Evolutionary conservation across 2,329 filamentous ascomycete genomes (phyloP), one percentile per base, ranked within the genome.

Genomic region (Magnaporthiopsis rhizophila): DNA sequence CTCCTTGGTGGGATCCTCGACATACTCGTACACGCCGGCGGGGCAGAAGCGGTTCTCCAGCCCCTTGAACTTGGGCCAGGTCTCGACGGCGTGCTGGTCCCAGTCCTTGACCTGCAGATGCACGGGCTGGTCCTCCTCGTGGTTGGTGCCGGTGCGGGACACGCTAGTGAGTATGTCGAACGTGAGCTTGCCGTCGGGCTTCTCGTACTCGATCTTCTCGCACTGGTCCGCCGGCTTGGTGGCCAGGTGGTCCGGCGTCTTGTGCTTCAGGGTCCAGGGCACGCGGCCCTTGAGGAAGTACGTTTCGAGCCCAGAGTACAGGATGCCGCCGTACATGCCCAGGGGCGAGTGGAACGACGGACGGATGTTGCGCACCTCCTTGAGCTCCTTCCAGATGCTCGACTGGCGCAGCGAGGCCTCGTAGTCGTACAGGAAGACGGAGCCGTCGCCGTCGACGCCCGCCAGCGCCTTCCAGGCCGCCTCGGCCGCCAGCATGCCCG

Each of bases 101-200:
- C 92, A 97, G 77, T 99, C 92, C 76, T 90, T 86, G 69, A 99
- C 94, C 77, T 97, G 92, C 71, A 99, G 80, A 77, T 99, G 95
- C 62, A 97, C 92, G 0, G 95, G 95, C 78, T 99, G 93, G 76
- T 99, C 95, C 78, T 99, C 95, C 77, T 98, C 95, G 77, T 99
- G 95, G 78, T 98, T 98, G 38, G 95, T 99, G 56, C 95, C 95
- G 6, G 95, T 98, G 65, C 95, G 87, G 69, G 90, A 96, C 18
- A 99, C 95, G 72, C 90, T 96, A 2, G 95, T 99, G 73, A 99
- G 78, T 69, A 99, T 96, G 74, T 99, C 95, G 73, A 99, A 99
- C 68, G 87, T 91, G 74, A 99, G 88, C 79, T 96, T 90, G 69
- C 92, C 92, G 74, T 99, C 95, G 1, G 95, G 95, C 80, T 98